Conservation (phyloP, 2,329 filamentous ascomycete genomes). For the Trematosphaeria pertusa region DNA sequence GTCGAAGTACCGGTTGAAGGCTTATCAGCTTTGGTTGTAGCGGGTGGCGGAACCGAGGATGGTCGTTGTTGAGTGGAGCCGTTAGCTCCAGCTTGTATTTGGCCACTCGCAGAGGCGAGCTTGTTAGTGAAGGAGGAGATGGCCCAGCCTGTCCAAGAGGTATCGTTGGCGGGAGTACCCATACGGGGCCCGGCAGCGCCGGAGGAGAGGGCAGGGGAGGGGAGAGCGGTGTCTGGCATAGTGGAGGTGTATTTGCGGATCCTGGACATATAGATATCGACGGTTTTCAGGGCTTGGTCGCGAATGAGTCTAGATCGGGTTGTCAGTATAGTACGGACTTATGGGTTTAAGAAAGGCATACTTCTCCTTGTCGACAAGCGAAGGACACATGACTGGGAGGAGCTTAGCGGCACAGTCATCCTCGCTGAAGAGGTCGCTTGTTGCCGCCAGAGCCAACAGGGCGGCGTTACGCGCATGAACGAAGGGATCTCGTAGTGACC, state of each 20-base stretch:
- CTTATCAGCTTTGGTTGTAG: slow-evolving; percentile 55
- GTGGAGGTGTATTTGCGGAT: slow-evolving; percentile 78
- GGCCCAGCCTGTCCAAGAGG: slow-evolving; percentile 92
- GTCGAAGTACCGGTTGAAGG: slow-evolving; percentile 55
- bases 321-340: slow-evolving; percentile 8
- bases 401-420: slow-evolving; percentile 88
- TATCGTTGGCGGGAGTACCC: slow-evolving; percentile 75
- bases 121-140: slow-evolving; percentile 99
- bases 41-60: slow-evolving; percentile 56
- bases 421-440: slow-evolving; percentile 83
- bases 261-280: slow-evolving; percentile 84
- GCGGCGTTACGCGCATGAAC: slow-evolving; percentile 92
- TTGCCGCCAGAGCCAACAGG: slow-evolving; percentile 84
- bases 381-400: slow-evolving; percentile 82
- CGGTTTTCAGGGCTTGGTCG: slow-evolving; percentile 87
- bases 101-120: slow-evolving; percentile 79
- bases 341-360: slow-evolving; percentile 32
- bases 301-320: slow-evolving; percentile 68
- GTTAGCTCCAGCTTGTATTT: slow-evolving; percentile 68
- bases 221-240: slow-evolving; percentile 82
- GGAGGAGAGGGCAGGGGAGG: slow-evolving; percentile 64
- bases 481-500: slow-evolving; percentile 90
- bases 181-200: slow-evolving; percentile 69
- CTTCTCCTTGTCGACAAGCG: slow-evolving; percentile 94
- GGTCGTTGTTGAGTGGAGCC: slow-evolving; percentile 55